Base-by-base conservation (phyloP, 2,329 filamentous ascomycete species). In the Phaeosphaeria sp. region DNA sequence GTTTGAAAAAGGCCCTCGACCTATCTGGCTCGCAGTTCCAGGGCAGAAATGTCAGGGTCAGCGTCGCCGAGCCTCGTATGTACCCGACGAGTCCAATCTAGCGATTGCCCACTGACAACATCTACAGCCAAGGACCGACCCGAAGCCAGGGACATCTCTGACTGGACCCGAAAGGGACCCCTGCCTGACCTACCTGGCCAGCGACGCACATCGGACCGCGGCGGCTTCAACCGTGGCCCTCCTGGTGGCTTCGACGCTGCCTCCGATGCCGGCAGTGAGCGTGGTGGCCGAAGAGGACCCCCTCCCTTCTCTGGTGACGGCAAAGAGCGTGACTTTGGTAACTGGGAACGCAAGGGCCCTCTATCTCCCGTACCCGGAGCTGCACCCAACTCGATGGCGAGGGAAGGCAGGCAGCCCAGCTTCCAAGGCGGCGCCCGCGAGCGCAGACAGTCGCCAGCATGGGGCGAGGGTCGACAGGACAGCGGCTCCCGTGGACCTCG, bases 31-130 rank as follows among this genome's bases (percentile, higher is more conserved):
- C 87, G 60, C 88, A 87, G 57, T 93, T 98, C 78, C 90, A 96
- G 77, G 93, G 93, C 68, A 90, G 95, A 68, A 91, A 89, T 74
- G 93, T 99, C 77, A 89, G 92, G 77, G 90, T 98, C 76, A 97
- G 93, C 83, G 89, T 99, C 75, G 96, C 95, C 51, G 96, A 99
- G 82, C 95, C 95, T 78, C 94, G 95, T 99, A 90, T 80, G 93
- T 87, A 51, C 18, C 24, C 15, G 18, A 17, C 6, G 7, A 43
- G 6, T 27, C 25, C 24, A 13, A 8, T 40, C 17, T n/a, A 2
- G 21, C 44, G 21, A 49, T 47, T 49, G 17, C 24, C 60, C 24
- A 59, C 66, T 74, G 47, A 74, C 62, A 40, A 8, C 2, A 36
- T 2, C 76, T 17, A 51, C 70, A 97, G 93, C 93, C 76, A 96